These are phyloP conservation scores for Xylaria digitata DNA, from an alignment of 2,329 filamentous ascomycete species.

Conservation along the genomic window DNA sequence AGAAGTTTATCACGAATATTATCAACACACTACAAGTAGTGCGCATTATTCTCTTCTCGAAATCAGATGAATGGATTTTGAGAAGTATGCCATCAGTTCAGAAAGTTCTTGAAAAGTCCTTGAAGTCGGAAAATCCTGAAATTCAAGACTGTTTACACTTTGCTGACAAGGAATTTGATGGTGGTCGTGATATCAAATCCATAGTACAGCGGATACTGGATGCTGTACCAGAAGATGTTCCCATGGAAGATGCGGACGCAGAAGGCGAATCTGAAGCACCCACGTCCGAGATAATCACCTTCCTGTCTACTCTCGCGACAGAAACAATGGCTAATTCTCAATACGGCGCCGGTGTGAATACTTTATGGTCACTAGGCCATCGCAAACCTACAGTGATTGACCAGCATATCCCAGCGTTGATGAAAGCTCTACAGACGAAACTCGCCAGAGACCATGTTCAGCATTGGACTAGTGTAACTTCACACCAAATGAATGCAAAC, in stretches of 20 bases:
- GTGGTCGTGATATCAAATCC: slow-evolving; percentile 77
- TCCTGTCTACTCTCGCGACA: slow-evolving; percentile 85
- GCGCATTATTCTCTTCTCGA: slow-evolving; percentile 87
- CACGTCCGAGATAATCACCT: slow-evolving; percentile 87
- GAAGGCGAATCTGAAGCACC: slow-evolving; percentile 85
- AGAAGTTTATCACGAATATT: slow-evolving; percentile 86
- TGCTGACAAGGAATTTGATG: slow-evolving; percentile 75
- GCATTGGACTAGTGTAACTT: slow-evolving; percentile 71
- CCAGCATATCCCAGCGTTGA: slow-evolving; percentile 84
- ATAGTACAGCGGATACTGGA: slow-evolving; percentile 86
- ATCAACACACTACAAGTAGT: slow-evolving; percentile 95
- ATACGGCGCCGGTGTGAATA: slow-evolving; percentile 89
- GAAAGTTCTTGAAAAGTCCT: slow-evolving; percentile 87
- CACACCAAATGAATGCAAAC: slow-evolving; percentile 58
- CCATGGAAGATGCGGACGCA: slow-evolving; percentile 80
- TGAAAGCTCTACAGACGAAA: slow-evolving; percentile 93
- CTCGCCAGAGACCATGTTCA: slow-evolving; percentile 93
- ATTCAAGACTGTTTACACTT: slow-evolving; percentile 92
- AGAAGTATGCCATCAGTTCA: slow-evolving; percentile 81
- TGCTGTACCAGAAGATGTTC: slow-evolving; percentile 82
- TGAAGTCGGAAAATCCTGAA: slow-evolving; percentile 89
- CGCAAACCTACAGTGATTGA: slow-evolving; percentile 89
- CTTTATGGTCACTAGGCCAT: slow-evolving; percentile 89
- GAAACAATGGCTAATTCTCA: slow-evolving; percentile 85
- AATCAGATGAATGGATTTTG: slow-evolving; percentile 90